Evolutionary conservation across 768 basidiomycete species (phyloP), one percentile per base, ranked within the genome.

Genomic region (Brasilioporus rufonigricans): DNA sequence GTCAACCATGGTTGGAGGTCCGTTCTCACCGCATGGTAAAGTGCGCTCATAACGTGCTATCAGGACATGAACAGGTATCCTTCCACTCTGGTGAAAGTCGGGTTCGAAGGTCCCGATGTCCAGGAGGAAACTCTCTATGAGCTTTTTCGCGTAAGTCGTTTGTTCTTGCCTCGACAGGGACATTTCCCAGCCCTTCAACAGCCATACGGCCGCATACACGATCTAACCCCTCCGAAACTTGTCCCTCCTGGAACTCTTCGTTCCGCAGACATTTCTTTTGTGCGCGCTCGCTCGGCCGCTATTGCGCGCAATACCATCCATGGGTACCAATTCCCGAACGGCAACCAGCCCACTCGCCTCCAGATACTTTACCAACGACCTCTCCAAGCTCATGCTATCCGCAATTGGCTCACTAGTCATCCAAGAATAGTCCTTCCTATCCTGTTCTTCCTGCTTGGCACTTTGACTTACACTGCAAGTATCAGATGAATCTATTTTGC

Each of bases 21-120:
- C 27, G 74, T 65, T 43, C 19, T 47, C 14, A 10, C n/a, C 3
- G 4, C 26, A 39, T 11, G 1, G 45, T 19, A 36, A 23, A 13
- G 14, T 29, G 9, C 43, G 29, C 36, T 56, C 48, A 26, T 57
- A 19, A 56, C 33, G 18, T 31, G 57, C 18, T 4, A 5, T 48
- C 58, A 95, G 90, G 96, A 98, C 60, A 84, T 98, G 83, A 77
- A 85, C 54, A 78, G 90, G 49, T 96, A 84, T 67, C 86, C 93
- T 0, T 87, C 89, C 19, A 74, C 77, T 3, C 77, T 87, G 10
- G 65, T 98, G 48, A 82, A 82, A 55, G 81, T 96, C n/a, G 73
- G 82, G 7, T 98, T 96, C 61, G 90, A 96, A 31, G 96, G 96
- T 0, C 87, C 92, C 1, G 94, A 97, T 65, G 73, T 94, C 2